Base-by-base conservation (phyloP, 176 grass and related monocot genomes). In the Hordeum marinum region DNA sequence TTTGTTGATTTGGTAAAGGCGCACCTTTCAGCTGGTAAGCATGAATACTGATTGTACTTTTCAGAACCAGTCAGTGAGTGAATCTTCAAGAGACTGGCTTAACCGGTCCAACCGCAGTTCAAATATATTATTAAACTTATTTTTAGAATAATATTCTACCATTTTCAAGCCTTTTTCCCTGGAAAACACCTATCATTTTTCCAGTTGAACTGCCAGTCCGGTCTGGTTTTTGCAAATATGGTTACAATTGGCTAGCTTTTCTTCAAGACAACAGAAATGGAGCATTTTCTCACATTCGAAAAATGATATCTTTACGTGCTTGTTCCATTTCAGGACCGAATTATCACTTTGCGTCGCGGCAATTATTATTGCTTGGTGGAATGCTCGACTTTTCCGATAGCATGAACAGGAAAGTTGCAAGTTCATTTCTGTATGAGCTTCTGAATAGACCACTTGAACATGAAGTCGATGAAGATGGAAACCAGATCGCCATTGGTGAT, bases 21-120 rank as follows among this genome's bases (percentile, higher is more conserved):
- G 2, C 93, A 98, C 88, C 96, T 98, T 92, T 98, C 93, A 92
- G 84, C 93, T 50, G 96, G 96, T 98, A 90, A 95, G 87, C 35
- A 41, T 35, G 40, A 71, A 68, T 80, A 68, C 17, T 50, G 14
- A 26, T 74, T 74, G 42, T 74, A 48, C 25, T 74, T 74, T 50
- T 74, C 15, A 29, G 15, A 18, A 10, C 25, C 46, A 26, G 24
- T 25, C 21, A 48, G 24, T 50, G 24, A 29, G 71, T 74, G 13
- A 29, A 74, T 74, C 14, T 74, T 74, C 24, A 6, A 24, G 0
- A 29, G 71, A 74, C 42, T 26, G 71, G 42, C 41, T 74, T 74
- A 50, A 50, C 42, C 0, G 4, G 17, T 74, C 42, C 42, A 50
- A 50, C 25, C 4, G 13, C 42, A 48, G 14, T 25, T 18, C 46